Evolutionary conservation across 164 flowering plant species (phyloP).

Genomic region (Piper betle): DNA sequence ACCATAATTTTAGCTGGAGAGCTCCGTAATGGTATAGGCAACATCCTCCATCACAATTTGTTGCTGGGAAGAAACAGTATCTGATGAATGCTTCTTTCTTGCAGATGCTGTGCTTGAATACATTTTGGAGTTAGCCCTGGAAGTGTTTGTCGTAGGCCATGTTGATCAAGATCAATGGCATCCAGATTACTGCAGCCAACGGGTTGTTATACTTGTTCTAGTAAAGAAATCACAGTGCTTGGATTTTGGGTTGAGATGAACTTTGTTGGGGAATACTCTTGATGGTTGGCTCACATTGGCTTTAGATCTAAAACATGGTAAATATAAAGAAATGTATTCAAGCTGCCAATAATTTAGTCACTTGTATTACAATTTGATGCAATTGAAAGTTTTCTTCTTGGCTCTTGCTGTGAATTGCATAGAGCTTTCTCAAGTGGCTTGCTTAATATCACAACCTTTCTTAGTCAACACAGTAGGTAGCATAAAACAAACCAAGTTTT

Average conservation of each 20-base stretch:
- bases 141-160: conserved; percentile 60
- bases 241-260: neutral
- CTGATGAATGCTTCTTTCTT: neutral
- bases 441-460: too few species aligned
- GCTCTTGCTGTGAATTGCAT: too few species aligned
- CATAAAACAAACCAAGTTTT: too few species aligned
- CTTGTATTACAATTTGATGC: too few species aligned
- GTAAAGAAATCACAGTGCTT: conserved; percentile 26
- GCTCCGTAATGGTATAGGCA: conserved; percentile 60
- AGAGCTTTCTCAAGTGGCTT: too few species aligned
- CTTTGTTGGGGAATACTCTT: too few species aligned
- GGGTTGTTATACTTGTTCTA: conserved; percentile 60
- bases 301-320: too few species aligned
- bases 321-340: too few species aligned
- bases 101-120: conserved; percentile 75
- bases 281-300: too few species aligned
- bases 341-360: too few species aligned
- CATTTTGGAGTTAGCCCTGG: conserved; percentile 66
- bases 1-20: conserved; percentile 74
- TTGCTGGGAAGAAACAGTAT: neutral
- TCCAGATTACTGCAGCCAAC: conserved; percentile 65
- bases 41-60: neutral
- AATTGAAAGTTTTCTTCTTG: too few species aligned
- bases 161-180: conserved; percentile 71
- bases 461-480: too few species aligned